Percentiles rank a stretch among this genome's conserved stretches.
Conservation (phyloP, 164 flowering plant genomes). For the Annona cherimola region DNA sequence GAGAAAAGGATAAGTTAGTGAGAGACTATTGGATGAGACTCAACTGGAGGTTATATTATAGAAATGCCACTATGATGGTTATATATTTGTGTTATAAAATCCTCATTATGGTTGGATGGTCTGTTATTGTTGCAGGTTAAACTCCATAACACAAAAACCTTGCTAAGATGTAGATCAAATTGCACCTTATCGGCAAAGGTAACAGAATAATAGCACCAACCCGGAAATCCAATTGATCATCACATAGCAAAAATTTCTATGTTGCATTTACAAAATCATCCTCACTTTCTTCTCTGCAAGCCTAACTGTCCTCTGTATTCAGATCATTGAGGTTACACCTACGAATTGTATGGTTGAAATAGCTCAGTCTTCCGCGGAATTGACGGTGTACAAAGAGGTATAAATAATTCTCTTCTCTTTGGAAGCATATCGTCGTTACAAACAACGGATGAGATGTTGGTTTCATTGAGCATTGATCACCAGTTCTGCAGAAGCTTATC, state of each 20-base stretch:
- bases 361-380: slow-evolving; percentile 60
- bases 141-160: slow-evolving; percentile 36
- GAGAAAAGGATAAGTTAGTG: too few species aligned
- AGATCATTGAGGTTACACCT: slow-evolving; percentile 77
- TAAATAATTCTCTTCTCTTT: background rate
- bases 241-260: too few species aligned
- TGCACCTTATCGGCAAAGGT: slow-evolving; percentile 63
- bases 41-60: too few species aligned
- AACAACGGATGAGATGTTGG: background rate
- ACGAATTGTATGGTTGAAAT: slow-evolving; percentile 63
- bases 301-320: background rate
- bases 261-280: background rate
- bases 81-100: too few species aligned
- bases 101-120: background rate
- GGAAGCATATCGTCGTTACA: background rate
- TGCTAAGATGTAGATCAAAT: slow-evolving; percentile 40
- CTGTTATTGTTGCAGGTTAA: slow-evolving; percentile 31
- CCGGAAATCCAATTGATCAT: background rate
- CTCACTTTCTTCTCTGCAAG: background rate
- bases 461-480: background rate
- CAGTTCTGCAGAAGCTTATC: slow-evolving; percentile 76
- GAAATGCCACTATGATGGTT: too few species aligned
- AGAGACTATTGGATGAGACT: too few species aligned
- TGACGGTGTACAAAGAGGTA: slow-evolving; percentile 51
- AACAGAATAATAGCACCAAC: slow-evolving; percentile 3